Evolutionary conservation across 2,329 filamentous ascomycete species (phyloP).

Genomic region (Epichloe gansuensis): DNA sequence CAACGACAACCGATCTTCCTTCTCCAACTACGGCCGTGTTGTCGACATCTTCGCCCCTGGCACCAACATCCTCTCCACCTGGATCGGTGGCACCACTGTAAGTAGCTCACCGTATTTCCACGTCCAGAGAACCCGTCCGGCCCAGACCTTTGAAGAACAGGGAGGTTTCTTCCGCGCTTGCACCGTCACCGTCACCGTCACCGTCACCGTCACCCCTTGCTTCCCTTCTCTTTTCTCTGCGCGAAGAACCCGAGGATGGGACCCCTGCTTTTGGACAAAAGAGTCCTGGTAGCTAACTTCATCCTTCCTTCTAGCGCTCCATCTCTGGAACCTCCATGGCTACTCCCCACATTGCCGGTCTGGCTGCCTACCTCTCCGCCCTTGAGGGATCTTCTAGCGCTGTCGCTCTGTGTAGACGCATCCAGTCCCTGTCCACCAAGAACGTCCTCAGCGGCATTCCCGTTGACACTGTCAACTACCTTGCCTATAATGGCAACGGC

Average conservation of each 20-base stretch:
- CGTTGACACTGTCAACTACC: conserved; percentile 12
- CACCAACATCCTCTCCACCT: conserved; percentile 33
- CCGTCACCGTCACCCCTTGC: too few species aligned
- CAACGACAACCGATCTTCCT: conserved; percentile 29
- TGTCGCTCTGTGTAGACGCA: conserved; percentile 9
- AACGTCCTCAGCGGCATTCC: conserved; percentile 15
- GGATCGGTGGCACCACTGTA: conserved; percentile 27
- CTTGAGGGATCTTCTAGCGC: conserved; percentile 19
- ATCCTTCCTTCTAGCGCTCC: conserved; percentile 12
- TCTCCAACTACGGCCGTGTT: conserved; percentile 39
- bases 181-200: too few species aligned
- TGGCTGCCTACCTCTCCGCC: conserved; percentile 32
- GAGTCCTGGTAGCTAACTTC: background rate
- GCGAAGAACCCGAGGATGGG: too few species aligned
- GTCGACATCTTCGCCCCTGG: conserved; percentile 43
- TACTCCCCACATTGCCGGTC: conserved; percentile 29
- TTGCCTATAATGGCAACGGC: conserved; percentile 14
- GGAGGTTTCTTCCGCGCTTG: too few species aligned
- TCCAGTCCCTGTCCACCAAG: conserved; percentile 5
- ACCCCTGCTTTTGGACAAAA: background rate
- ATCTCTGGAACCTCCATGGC: conserved; percentile 36
- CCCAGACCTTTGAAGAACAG: too few species aligned
- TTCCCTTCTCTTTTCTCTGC: too few species aligned
- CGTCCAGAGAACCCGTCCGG: too few species aligned
- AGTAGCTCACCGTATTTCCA: background rate